Evolutionary conservation across 768 basidiomycete species (phyloP).

Genomic region (Chalciporus chontae): DNA sequence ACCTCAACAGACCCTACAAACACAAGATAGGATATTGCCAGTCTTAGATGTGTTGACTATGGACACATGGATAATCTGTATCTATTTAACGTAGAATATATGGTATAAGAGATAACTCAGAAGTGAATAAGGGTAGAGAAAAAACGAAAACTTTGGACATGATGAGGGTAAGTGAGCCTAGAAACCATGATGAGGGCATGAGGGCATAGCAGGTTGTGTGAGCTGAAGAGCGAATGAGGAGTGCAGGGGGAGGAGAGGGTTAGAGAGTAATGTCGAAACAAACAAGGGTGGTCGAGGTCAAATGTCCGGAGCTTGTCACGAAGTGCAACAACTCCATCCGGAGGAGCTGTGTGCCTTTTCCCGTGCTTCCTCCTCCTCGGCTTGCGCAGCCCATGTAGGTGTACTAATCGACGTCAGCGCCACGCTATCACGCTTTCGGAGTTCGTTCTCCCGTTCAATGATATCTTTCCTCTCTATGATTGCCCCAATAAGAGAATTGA

Average conservation of each 20-base stretch:
- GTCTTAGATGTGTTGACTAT: constrained; percentile 25
- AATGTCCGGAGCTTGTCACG: constrained; percentile 24
- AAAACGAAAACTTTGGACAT: constrained; percentile 10
- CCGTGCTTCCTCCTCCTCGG: constrained; percentile 74
- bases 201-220: constrained; percentile 25
- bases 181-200: constrained; percentile 25
- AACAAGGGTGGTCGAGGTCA: constrained; percentile 7
- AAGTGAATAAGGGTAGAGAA: constrained; percentile 30
- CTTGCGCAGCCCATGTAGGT: constrained; percentile 76
- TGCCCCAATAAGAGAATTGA: constrained; percentile 72
- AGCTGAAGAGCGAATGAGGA: constrained; percentile 9
- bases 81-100: constrained; percentile 37
- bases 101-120: constrained; percentile 40
- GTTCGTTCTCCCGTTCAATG: constrained; percentile 79
- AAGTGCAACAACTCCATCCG: constrained; percentile 71
- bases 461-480: constrained; percentile 76
- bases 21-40: constrained; percentile 5
- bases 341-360: constrained; percentile 45
- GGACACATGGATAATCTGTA: constrained; percentile 35
- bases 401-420: constrained; percentile 60
- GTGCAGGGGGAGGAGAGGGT: constrained; percentile 15
- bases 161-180: constrained; percentile 18
- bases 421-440: constrained; percentile 81
- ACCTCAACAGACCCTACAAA: neutral
- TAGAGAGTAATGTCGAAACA: constrained; percentile 19